phyloP scores from a whole-genome alignment of 2,329 filamentous ascomycete genomes.

The Periconia macrospinosa region DNA sequence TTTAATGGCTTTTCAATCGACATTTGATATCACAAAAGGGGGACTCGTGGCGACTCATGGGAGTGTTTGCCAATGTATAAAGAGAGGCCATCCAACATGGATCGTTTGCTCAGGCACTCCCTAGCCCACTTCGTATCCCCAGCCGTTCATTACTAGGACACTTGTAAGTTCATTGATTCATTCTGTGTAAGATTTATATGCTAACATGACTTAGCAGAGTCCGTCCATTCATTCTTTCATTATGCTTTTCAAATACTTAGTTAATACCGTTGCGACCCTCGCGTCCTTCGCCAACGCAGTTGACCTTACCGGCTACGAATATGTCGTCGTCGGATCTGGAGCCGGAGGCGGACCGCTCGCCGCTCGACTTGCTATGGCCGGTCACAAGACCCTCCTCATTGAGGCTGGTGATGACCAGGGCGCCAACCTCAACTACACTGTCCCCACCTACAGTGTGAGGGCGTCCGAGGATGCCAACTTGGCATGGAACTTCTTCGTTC shows the following conservation, averaged over 20 bases:
- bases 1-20: neutral
- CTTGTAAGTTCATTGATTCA: neutral
- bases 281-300: slow-evolving; percentile 15
- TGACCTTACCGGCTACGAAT: slow-evolving; percentile 56
- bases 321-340: slow-evolving; percentile 62
- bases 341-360: slow-evolving; percentile 42
- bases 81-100: neutral
- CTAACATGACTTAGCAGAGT: neutral
- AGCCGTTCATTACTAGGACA: neutral
- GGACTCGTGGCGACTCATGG: neutral
- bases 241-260: neutral
- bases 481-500: slow-evolving; percentile 67
- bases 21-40: neutral
- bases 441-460: slow-evolving; percentile 57
- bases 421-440: slow-evolving; percentile 53
- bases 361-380: slow-evolving; percentile 61
- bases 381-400: slow-evolving; percentile 62
- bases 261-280: neutral
- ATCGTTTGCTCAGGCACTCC: neutral
- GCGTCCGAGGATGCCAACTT: slow-evolving; percentile 60
- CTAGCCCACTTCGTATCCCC: neutral
- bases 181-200: neutral
- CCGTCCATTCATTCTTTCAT: neutral
- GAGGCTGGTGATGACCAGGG: slow-evolving; percentile 64
- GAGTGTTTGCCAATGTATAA: neutral